Base-by-base conservation (phyloP, 768 basidiomycete species). In the Tephrocybe sp. region DNA sequence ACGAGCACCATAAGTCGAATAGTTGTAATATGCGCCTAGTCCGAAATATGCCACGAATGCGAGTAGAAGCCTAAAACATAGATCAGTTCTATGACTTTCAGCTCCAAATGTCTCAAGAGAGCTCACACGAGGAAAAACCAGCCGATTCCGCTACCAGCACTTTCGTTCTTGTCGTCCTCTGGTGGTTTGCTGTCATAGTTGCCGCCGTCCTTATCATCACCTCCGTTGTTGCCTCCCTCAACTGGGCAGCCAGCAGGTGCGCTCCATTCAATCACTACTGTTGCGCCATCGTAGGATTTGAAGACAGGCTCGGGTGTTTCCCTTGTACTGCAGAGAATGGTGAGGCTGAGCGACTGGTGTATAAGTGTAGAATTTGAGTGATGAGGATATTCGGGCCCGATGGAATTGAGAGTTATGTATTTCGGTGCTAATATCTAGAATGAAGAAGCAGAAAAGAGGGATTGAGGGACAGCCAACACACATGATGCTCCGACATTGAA, bases 81-180 rank as follows among this genome's bases (percentile, higher is more conserved):
- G 17, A 39, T 3, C 12, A 39, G 18, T 9, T 3, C n/a, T 39
- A 3, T 11, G 20, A 39, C 17, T 9, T 36, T 36, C 5, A 36
- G n/a, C n/a, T n/a, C 34, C 4, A 15, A 39, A 21, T 12, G 18
- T 6, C 17, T 4, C 6, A 17, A 21, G 18, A 37, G 18, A 14
- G 68, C 89, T 66, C 66, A 89, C 90, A 92, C 73, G 25, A 92
- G 73, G 75, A 94, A 89, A 73, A 94, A 93, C 79, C 88, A 93
- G 3, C 90, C 87, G n/a, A 95, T 71, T 20, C 86, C 89, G 66
- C 85, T 90, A 3, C 85, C 87, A 21, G 81, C 77, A 43, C 60
- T 69, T 56, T 76, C 68, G 36, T 68, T 65, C 2, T 73, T 64
- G 30, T 65, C 61, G 24, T 63, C 46, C 46, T 60, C n/a, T 10